Evolutionary conservation across 2,329 filamentous ascomycete species (phyloP).

Genomic region (Alternaria sp.): DNA sequence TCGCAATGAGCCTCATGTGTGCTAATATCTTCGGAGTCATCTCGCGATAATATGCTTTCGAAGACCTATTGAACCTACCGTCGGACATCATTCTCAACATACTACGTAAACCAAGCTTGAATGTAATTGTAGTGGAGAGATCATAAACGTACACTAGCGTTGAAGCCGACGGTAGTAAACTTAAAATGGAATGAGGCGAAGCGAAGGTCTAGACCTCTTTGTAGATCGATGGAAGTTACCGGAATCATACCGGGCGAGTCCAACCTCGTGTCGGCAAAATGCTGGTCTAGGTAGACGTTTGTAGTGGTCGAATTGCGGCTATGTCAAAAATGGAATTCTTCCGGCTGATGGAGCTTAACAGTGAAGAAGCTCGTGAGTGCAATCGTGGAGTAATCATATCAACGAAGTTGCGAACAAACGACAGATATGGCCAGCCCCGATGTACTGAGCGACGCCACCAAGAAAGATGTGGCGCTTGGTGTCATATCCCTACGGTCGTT

Average conservation of each 20-base stretch:
- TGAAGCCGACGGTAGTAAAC: background rate
- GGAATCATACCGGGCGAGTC: background rate
- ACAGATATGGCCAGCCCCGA: background rate
- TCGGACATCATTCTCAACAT: accelerated
- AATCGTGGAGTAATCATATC: background rate
- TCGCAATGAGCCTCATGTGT: background rate
- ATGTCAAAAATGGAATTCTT: background rate
- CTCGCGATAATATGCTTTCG: accelerated
- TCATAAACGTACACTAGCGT: background rate
- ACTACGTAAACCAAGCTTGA: background rate
- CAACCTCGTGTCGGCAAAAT: background rate
- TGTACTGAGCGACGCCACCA: background rate
- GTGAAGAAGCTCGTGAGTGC: background rate
- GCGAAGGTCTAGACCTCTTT: background rate
- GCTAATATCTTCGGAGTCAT: background rate
- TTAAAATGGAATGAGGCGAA: background rate
- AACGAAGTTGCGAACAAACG: background rate
- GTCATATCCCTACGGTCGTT: background rate
- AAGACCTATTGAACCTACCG: background rate
- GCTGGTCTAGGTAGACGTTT: background rate
- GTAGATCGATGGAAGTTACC: background rate
- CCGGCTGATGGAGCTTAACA: background rate
- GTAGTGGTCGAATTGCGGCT: background rate
- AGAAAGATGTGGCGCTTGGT: background rate
- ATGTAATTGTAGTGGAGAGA: background rate